Evolutionary conservation across 208 protist genomes (phyloP).

Genomic region (Angomonas deanei): DNA sequence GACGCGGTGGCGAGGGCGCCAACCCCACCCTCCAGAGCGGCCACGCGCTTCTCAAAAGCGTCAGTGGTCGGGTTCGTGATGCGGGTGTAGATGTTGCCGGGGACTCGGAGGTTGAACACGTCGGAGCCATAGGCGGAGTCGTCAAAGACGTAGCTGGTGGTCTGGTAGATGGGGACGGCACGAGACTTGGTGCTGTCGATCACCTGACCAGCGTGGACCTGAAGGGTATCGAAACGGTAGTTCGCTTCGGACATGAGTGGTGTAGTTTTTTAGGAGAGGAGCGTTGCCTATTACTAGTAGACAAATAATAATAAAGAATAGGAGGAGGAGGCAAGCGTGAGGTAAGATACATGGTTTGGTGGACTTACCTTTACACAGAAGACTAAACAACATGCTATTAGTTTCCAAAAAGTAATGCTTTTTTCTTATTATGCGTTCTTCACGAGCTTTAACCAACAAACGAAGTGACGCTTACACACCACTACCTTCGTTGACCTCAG

Average conservation of each 20-base stretch:
- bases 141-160: not conserved
- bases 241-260: not conserved
- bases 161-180: constrained; percentile 8
- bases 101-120: not conserved
- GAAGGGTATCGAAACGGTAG: constrained; percentile 5
- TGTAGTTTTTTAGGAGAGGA: no score
- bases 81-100: constrained; percentile 1
- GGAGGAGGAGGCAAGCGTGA: no score
- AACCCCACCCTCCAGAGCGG: constrained; percentile 2
- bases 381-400: no score
- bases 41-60: not conserved
- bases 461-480: no score
- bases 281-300: no score
- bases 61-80: not conserved
- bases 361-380: no score
- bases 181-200: constrained; percentile 6
- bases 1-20: not conserved
- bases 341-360: no score
- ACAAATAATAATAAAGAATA: no score
- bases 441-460: not conserved
- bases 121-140: not conserved
- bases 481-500: not conserved
- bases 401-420: no score
- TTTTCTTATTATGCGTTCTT: no score
- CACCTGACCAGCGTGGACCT: constrained; percentile 3